phyloP scores from a whole-genome alignment of 257 asterid genomes.

The Leonotis leonurus region DNA sequence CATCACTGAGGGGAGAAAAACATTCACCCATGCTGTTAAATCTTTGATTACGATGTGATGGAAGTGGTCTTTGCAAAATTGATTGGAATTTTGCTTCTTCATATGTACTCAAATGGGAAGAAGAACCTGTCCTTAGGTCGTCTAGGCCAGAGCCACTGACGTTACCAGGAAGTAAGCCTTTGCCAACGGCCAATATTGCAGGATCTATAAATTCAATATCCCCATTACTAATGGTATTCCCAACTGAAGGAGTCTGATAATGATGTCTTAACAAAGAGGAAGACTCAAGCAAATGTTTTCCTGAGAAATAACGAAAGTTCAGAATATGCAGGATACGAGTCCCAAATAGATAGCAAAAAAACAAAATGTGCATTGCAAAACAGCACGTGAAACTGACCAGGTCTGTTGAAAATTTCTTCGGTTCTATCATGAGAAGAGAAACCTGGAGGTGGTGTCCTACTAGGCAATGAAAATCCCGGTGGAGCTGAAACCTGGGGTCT shows the following conservation, averaged over 20 bases:
- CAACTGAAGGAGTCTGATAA: slow-evolving; percentile 42
- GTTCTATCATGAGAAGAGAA: slow-evolving; percentile 67
- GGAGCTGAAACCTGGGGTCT: slow-evolving; percentile 90
- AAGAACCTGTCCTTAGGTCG: slow-evolving; percentile 38
- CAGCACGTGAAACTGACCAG: slow-evolving; percentile 41
- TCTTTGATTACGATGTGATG: slow-evolving; percentile 66
- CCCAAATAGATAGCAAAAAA: background rate
- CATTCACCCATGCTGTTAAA: slow-evolving; percentile 38
- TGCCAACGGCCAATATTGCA: slow-evolving; percentile 96
- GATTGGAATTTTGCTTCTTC: slow-evolving; percentile 71
- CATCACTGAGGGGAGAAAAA: slow-evolving; percentile 43
- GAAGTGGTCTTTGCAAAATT: slow-evolving; percentile 53
- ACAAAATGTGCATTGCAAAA: background rate
- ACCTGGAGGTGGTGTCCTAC: slow-evolving; percentile 89
- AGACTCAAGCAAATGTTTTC: slow-evolving; percentile 45
- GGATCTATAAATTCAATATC: slow-evolving; percentile 94
- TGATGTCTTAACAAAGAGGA: slow-evolving; percentile 49
- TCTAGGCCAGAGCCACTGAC: slow-evolving; percentile 45
- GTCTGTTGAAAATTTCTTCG: slow-evolving; percentile 35
- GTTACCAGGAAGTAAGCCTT: slow-evolving; percentile 64
- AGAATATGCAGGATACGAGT: background rate
- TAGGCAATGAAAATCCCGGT: slow-evolving; percentile 79
- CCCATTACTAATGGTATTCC: slow-evolving; percentile 39
- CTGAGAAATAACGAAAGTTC: slow-evolving; percentile 33
- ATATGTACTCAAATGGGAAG: slow-evolving; percentile 44